These are phyloP conservation scores for Penicillium olsonii DNA, from an alignment of 2,329 filamentous ascomycete genomes.

Conservation along the genomic window DNA sequence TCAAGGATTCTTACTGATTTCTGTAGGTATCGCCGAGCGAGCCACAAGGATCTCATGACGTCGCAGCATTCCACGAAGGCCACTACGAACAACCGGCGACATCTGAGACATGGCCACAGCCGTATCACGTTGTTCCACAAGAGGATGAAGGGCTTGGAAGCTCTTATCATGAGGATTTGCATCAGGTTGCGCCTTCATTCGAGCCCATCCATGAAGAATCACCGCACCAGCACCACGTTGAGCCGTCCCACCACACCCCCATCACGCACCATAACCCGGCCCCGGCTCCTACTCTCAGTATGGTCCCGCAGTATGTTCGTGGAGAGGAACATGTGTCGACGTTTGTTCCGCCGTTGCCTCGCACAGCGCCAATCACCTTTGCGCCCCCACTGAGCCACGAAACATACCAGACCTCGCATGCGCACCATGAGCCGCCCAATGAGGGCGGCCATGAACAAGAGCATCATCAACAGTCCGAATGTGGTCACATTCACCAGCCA, in stretches of 20 bases:
- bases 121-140: constrained; percentile 6
- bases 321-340: constrained; percentile 46
- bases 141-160: background rate
- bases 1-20: background rate
- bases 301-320: constrained; percentile 47
- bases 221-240: background rate
- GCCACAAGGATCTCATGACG: background rate
- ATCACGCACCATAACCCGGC: background rate
- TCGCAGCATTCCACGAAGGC: background rate
- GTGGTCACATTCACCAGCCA: constrained; percentile 28
- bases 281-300: constrained; percentile 30
- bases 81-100: background rate
- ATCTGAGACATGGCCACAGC: constrained; percentile 3
- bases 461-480: background rate
- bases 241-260: background rate
- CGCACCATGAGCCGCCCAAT: constrained; percentile 4
- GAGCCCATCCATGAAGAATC: background rate
- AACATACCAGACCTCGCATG: constrained; percentile 8
- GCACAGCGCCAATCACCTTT: constrained; percentile 17
- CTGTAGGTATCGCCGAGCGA: background rate
- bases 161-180: constrained; percentile 1
- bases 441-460: background rate
- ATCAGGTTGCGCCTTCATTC: constrained; percentile 3
- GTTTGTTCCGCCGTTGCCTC: constrained; percentile 27
- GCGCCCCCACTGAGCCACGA: constrained; percentile 11